Evolutionary conservation across 345 rosid genomes (phyloP).

Genomic region (Kandelia obovata): DNA sequence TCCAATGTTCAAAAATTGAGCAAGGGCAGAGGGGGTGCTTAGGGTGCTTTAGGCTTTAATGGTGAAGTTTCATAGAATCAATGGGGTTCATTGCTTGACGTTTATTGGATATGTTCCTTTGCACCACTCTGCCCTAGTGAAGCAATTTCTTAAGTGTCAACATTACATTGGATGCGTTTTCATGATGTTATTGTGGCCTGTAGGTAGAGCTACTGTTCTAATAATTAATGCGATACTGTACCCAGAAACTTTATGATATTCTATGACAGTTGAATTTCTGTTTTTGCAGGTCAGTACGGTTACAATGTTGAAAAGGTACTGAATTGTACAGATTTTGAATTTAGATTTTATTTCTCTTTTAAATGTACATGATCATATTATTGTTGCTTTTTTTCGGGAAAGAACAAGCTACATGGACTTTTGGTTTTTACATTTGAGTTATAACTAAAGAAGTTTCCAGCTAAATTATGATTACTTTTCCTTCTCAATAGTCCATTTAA

Average conservation of each 20-base stretch:
- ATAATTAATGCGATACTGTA: too few relatives aligned
- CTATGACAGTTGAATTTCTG: conserved; percentile 14
- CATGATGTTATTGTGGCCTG: too few relatives aligned
- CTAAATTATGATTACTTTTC: not conserved
- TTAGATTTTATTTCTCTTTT: not conserved
- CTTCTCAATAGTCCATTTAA: too few relatives aligned
- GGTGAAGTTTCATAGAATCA: not conserved
- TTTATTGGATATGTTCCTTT: not conserved
- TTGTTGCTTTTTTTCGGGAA: not conserved
- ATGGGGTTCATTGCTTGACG: not conserved
- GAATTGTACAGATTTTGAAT: conserved; percentile 10
- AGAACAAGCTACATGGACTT: not conserved
- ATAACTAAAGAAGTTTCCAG: not conserved
- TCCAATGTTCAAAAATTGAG: too few relatives aligned
- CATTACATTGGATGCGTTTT: too few relatives aligned
- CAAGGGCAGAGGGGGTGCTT: too few relatives aligned
- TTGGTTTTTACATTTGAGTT: not conserved
- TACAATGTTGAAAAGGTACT: conserved; percentile 72
- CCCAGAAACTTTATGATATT: not conserved
- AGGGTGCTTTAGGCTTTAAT: not conserved
- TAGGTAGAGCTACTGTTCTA: too few relatives aligned
- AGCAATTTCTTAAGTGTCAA: too few relatives aligned
- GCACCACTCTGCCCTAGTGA: too few relatives aligned
- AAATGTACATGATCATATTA: not conserved
- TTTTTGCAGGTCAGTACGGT: conserved; percentile 75